Evolutionary conservation across 129 eudicot species (phyloP), one percentile per base, ranked within the genome.

Genomic region (Tagetes patula): DNA sequence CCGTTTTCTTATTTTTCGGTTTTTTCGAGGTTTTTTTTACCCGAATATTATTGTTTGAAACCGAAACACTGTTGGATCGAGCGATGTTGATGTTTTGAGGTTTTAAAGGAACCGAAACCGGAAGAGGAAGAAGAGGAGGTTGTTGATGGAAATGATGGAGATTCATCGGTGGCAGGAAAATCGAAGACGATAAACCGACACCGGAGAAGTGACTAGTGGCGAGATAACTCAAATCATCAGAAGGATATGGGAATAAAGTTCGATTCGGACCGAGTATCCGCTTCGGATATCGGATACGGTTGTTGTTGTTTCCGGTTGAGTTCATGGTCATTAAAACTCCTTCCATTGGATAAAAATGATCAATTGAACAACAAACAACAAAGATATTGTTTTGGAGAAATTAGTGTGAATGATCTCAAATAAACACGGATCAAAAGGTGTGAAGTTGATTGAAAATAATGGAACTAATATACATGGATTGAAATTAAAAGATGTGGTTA

Each of bases 51-150:
- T 64, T 63, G 58, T 62, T 53, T n/a, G 72, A 6, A 4, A 72
- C 12, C 13, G 72, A 6, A 4, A 72, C 12, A 46, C 82, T 77
- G 40, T 71, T 71, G 27, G 39, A 37, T 45, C 82, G 68, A 47
- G 69, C 1, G 40, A 71, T 48, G 47, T 61, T 66, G 7, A 61
- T 32, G 6, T 69, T 78, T 2, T 55, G 77, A 58, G 71, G 73
- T 43, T 70, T 74, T 20, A 67, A 60, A 5, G 71, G 77, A 40
- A 45, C 49, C 2, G 84, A 62, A 30, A 77, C 8, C 2, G 92
- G 96, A 38, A 89, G 92, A 37, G 96, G 96, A 68, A 90, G 88
- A 4, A 87, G 85, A 6, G 93, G 87, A 10, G 96, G 93, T 37
- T 84, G 88, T 34, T 79, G 67, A 47, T 50, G 81, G 48, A 54